A percentile compares a stretch with the other conserved stretches of the same genome.
These are phyloP conservation scores for Begonia fuchsioides DNA, from an alignment of 306 rosid genomes.

Conservation along the genomic window DNA sequence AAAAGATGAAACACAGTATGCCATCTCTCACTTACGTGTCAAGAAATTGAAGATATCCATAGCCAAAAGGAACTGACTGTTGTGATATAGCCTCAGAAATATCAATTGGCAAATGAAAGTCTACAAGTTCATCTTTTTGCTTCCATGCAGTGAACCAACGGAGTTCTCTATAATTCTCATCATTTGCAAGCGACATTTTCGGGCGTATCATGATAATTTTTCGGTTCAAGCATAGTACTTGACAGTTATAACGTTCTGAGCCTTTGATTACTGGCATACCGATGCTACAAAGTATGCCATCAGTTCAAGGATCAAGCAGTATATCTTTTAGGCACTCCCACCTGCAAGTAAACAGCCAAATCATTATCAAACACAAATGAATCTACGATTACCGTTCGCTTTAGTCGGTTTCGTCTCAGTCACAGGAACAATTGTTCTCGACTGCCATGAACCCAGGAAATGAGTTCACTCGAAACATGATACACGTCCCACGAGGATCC, in stretches of 20 bases:
- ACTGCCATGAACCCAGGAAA: too few relatives aligned
- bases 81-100: slow-evolving; percentile 57
- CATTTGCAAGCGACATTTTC: slow-evolving; percentile 92
- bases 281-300: slow-evolving; percentile 75
- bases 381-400: too few relatives aligned
- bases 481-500: too few relatives aligned
- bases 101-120: slow-evolving; percentile 63
- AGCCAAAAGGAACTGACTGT: slow-evolving; percentile 68
- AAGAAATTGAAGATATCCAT: slow-evolving; percentile 68
- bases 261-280: slow-evolving; percentile 88
- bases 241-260: slow-evolving; percentile 87
- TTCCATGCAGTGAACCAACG: slow-evolving; percentile 99
- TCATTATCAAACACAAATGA: not conserved
- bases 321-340: slow-evolving; percentile 91
- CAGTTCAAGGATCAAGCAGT: slow-evolving; percentile 74
- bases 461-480: too few relatives aligned
- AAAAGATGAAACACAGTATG: not conserved
- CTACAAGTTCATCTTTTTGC: slow-evolving; percentile 46
- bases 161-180: slow-evolving; percentile 92
- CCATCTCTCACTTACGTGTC: slow-evolving; percentile 63
- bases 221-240: slow-evolving; percentile 58
- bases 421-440: too few relatives aligned
- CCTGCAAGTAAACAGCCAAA: slow-evolving; percentile 29
- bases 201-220: slow-evolving; percentile 79
- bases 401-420: too few relatives aligned